A percentile compares a stretch with the other conserved stretches of the same genome.
Conservation (phyloP, 1,284 basidiomycete genomes). For the Sphagnurus paluster region DNA sequence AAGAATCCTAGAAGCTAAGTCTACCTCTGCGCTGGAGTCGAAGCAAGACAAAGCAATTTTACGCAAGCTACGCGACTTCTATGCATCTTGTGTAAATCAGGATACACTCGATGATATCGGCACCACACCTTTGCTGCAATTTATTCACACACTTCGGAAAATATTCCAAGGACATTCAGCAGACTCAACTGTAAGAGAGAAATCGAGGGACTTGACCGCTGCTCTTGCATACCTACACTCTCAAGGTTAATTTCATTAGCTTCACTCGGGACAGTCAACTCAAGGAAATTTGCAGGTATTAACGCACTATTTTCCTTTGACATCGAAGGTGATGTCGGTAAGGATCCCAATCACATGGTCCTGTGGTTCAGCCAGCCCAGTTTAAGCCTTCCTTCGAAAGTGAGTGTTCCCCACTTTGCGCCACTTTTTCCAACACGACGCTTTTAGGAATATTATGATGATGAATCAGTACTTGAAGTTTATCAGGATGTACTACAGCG, state of each 20-base stretch:
- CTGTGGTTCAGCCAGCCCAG: slow-evolving; percentile 85
- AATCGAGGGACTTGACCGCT: slow-evolving; percentile 67
- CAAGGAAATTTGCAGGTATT: slow-evolving; percentile 52
- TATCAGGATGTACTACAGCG: slow-evolving; percentile 75
- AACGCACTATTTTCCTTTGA: slow-evolving; percentile 75
- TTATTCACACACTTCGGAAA: slow-evolving; percentile 56
- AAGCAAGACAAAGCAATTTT: slow-evolving; percentile 71
- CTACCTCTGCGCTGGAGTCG: slow-evolving; percentile 20
- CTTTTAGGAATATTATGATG: slow-evolving; percentile 86
- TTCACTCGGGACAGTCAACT: not conserved
- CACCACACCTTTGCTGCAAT: slow-evolving; percentile 57
- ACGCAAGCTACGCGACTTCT: slow-evolving; percentile 79
- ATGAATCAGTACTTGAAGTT: slow-evolving; percentile 66
- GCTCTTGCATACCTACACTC: slow-evolving; percentile 88
- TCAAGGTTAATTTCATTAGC: slow-evolving; percentile 46
- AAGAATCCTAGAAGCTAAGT: slow-evolving; percentile 51
- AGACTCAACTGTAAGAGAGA: slow-evolving; percentile 20
- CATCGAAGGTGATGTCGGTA: slow-evolving; percentile 87
- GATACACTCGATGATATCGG: slow-evolving; percentile 62
- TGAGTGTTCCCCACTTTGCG: slow-evolving; percentile 23
- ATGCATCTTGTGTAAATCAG: slow-evolving; percentile 84
- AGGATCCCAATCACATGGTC: slow-evolving; percentile 87
- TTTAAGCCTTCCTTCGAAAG: slow-evolving; percentile 89
- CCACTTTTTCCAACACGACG: slow-evolving; percentile 1
- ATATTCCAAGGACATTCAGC: slow-evolving; percentile 48